Conservation (phyloP, 208 protist species). For the Trypanosoma melophagium region DNA sequence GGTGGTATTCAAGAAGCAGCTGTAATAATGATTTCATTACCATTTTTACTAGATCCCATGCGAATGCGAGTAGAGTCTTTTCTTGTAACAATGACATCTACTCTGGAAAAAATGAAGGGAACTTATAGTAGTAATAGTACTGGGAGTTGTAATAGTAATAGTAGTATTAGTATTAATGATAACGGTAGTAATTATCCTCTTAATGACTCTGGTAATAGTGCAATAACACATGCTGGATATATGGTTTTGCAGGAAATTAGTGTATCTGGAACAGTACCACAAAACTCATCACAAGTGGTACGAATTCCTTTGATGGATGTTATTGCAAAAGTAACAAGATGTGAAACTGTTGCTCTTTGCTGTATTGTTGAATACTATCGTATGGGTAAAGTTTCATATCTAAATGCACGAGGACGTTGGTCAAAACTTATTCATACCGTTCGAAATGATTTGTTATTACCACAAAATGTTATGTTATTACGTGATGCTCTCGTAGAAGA, state of each 20-base stretch:
- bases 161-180: not conserved
- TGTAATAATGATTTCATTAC: constrained; percentile 26
- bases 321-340: constrained; percentile 28
- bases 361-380: constrained; percentile 53
- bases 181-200: not conserved
- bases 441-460: constrained; percentile 40
- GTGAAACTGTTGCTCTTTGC: constrained; percentile 38
- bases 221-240: constrained; percentile 10
- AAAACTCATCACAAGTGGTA: constrained; percentile 25
- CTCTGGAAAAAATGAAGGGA: not conserved
- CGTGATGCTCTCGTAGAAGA: constrained; percentile 56
- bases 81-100: constrained; percentile 1
- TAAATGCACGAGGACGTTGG: constrained; percentile 31
- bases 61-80: constrained; percentile 24
- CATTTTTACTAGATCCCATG: not conserved
- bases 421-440: constrained; percentile 22
- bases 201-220: not conserved
- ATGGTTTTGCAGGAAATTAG: constrained; percentile 7
- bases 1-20: constrained; percentile 67
- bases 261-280: constrained; percentile 10
- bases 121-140: not conserved
- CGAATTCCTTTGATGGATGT: constrained; percentile 31
- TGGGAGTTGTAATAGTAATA: not conserved
- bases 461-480: constrained; percentile 43
- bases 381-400: constrained; percentile 32